Percentiles rank a stretch among this genome's conserved stretches.
Conservation (phyloP, 192 early-diverging fungal genomes). For the Gaertneriomyces semiglobifer region DNA sequence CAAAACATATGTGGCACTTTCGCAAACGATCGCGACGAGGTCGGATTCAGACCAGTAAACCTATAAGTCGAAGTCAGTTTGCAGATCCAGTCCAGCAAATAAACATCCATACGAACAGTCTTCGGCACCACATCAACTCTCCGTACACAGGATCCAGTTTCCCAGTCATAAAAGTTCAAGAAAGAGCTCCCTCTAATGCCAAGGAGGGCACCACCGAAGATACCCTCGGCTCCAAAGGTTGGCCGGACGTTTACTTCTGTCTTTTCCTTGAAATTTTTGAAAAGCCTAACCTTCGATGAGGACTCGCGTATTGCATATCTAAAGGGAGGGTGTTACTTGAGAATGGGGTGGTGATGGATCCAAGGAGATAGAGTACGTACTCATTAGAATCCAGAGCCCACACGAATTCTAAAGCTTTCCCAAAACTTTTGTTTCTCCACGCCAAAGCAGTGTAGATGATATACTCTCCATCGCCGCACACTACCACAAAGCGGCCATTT, state of each 20-base stretch:
- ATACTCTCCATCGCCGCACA: constrained; percentile 98
- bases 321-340: not conserved
- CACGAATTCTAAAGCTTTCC: constrained; percentile 91
- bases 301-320: constrained; percentile 94
- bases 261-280: constrained; percentile 95
- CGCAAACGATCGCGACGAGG: constrained; percentile 85
- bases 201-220: constrained; percentile 89
- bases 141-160: constrained; percentile 82
- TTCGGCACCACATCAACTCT: constrained; percentile 90
- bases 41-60: constrained; percentile 96
- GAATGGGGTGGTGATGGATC: too few species aligned
- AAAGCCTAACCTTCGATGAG: constrained; percentile 79
- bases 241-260: constrained; percentile 59
- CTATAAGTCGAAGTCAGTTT: constrained; percentile 28
- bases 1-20: constrained; percentile 93
- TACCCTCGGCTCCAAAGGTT: constrained; percentile 82
- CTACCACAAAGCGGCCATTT: constrained; percentile 97
- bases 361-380: constrained; percentile 10
- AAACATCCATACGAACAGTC: constrained; percentile 35
- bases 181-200: constrained; percentile 80
- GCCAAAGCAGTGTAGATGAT: constrained; percentile 99
- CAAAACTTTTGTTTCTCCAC: constrained; percentile 99
- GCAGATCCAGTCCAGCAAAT: constrained; percentile 13
- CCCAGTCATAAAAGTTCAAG: constrained; percentile 98
- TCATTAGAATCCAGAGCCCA: constrained; percentile 96